Conservation (phyloP, 139 green algal genomes). For the Edaphochlamys debaryana region DNA sequence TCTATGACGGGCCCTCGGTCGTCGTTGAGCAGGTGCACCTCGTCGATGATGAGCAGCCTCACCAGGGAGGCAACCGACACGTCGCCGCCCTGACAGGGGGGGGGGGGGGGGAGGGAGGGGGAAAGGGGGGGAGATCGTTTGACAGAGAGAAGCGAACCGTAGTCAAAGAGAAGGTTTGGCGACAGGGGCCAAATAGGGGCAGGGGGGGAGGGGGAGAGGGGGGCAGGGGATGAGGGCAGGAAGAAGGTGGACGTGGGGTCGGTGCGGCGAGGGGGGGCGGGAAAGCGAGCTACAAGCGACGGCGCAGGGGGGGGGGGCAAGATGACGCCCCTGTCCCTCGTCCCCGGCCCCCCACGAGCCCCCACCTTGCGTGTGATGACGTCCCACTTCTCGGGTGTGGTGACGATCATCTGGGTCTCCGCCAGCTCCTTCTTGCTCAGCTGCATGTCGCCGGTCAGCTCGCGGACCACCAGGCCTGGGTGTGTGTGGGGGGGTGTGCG, state of each 20-base stretch:
- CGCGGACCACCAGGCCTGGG: conserved; percentile 79
- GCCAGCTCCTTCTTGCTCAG: conserved; percentile 94
- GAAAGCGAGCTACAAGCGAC: no score
- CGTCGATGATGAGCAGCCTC: conserved; percentile 93
- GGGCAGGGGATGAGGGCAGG: no score
- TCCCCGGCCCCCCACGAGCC: conserved; percentile 1
- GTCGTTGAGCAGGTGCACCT: conserved; percentile 98
- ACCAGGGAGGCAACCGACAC: conserved; percentile 81
- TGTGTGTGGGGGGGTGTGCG: background rate
- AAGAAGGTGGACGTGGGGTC: no score
- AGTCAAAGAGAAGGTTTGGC: no score
- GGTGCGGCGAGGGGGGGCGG: no score
- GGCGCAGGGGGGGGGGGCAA: no score
- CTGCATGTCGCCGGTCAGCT: conserved; percentile 97
- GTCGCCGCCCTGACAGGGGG: conserved; percentile 66
- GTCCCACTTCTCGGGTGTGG: conserved; percentile 99
- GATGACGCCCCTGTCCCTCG: no score
- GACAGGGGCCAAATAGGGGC: no score
- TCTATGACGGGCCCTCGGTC: conserved; percentile 98
- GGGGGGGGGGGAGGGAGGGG: background rate
- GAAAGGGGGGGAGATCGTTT: background rate
- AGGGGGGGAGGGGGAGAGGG: no score
- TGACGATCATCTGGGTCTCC: conserved; percentile 99
- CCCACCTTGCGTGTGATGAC: conserved; percentile 97
- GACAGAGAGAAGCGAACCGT: no score